A percentile compares a stretch with the other conserved stretches of the same genome.
These are phyloP conservation scores for Dactylonectria estremocensis DNA, from an alignment of 2,329 filamentous ascomycete species.

Conservation along the genomic window DNA sequence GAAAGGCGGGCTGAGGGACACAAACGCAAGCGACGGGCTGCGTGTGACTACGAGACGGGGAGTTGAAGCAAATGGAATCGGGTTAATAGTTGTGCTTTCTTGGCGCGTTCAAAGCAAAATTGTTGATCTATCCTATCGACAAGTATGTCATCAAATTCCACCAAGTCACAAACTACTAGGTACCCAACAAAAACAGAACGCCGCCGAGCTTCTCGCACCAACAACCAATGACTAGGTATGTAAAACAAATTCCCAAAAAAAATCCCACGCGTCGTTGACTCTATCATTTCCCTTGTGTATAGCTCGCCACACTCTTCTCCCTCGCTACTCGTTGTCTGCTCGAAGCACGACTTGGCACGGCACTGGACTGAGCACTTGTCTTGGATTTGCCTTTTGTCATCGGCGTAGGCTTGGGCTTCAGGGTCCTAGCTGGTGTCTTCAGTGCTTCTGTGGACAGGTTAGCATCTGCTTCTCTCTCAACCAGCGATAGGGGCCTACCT, in stretches of 20 bases:
- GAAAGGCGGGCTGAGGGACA: neutral
- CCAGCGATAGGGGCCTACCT: neutral
- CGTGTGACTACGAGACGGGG: slow-evolving; percentile 12
- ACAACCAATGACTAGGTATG: neutral
- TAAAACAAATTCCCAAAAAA: neutral
- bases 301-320: neutral
- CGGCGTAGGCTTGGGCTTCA: slow-evolving; percentile 3
- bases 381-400: neutral
- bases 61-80: slow-evolving; percentile 7
- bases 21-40: slow-evolving; percentile 18
- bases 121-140: neutral
- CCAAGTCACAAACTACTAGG: neutral
- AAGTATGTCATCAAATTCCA: neutral
- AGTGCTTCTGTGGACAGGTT: neutral
- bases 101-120: neutral
- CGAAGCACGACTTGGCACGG: slow-evolving; percentile 29
- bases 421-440: neutral
- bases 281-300: neutral
- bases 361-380: slow-evolving; percentile 15
- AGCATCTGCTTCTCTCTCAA: neutral
- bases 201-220: neutral
- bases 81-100: slow-evolving; percentile 2
- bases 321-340: slow-evolving; percentile 19
- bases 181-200: neutral
- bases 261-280: neutral